A percentile compares a stretch with the other conserved stretches of the same genome.
Evolutionary conservation across 345 rosid genomes (phyloP).

Genomic region (Theobroma cacao): DNA sequence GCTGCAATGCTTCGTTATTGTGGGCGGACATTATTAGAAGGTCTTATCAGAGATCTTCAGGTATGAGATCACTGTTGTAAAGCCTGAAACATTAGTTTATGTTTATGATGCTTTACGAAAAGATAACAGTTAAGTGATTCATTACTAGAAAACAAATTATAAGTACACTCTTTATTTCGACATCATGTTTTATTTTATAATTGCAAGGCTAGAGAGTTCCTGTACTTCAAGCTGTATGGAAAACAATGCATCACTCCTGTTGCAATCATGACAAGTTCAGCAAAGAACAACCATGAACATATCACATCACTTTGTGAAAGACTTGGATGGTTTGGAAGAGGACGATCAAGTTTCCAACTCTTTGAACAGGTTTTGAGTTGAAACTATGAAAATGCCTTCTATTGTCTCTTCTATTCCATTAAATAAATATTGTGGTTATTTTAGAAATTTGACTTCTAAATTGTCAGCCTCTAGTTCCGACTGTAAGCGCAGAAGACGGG

Average conservation of each 20-base stretch:
- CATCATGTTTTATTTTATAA: background rate
- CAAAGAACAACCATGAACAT: slow-evolving; percentile 83
- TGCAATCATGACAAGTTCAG: slow-evolving; percentile 95
- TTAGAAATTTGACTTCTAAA: slow-evolving; percentile 19
- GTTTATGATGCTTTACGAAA: slow-evolving; percentile 13
- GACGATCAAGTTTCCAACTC: slow-evolving; percentile 76
- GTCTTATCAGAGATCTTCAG: slow-evolving; percentile 94
- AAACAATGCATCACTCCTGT: slow-evolving; percentile 86
- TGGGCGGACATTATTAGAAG: slow-evolving; percentile 89
- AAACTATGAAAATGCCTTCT: background rate
- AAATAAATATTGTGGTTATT: background rate
- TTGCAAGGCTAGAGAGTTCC: slow-evolving; percentile 81
- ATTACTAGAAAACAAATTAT: background rate
- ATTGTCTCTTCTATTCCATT: background rate
- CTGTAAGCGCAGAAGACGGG: slow-evolving; percentile 80
- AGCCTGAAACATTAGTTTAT: too few species aligned
- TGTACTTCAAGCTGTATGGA: slow-evolving; percentile 82
- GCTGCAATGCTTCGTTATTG: slow-evolving; percentile 97
- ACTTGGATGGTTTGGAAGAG: slow-evolving; percentile 90
- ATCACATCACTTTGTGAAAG: slow-evolving; percentile 71
- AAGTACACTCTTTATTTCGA: background rate
- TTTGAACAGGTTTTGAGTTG: slow-evolving; percentile 76
- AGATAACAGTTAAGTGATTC: background rate
- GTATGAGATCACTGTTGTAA: too few species aligned
- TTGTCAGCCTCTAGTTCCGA: slow-evolving; percentile 84